Base-by-base conservation (phyloP, 202 grass and related monocot genomes). In the Saccharum hybrid region DNA sequence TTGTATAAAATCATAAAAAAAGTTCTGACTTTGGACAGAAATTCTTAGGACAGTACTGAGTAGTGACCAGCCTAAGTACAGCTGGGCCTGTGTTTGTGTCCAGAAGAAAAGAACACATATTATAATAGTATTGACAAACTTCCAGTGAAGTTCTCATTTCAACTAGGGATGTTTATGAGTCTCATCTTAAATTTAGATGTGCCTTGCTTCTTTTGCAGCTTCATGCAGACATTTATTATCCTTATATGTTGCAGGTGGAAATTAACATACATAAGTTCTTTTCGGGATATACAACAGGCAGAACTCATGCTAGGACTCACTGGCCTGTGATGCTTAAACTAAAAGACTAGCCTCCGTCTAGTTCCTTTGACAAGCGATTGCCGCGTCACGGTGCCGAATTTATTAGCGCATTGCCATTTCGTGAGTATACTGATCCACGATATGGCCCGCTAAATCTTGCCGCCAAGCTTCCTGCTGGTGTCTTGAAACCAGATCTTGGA, bases 251-350 rank as follows among this genome's bases (percentile, higher is more conserved):
- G 76, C 86, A 94, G 94, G 94, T 91, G 42, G 82, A 92, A 89
- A 89, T 97, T 86, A 97, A 97, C 22, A 97, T 94, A 34, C 81
- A 79, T 61, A 78, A 18, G 67, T 97, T 97, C 46, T 97, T 94
- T 61, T 42, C 5, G 37, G 94, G 92, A 78, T 94, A 94, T 86
- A 67, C 13, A n/a, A 21, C 42, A 39, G 92, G 94, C 45, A 74
- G 88, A 78, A 8, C n/a, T 64, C 88, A 97, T 72, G 5, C 18
- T 14, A 80, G 33, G 49, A 34, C 52, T 66, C 8, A 15, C 23
- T 97, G 94, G 92, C 94, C 92, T 42, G 81, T 89, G 81, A 92
- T 97, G 85, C 88, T 94, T 69, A 97, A 97, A 33, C 87, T 97
- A 15, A 93, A 93, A 84, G 92, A 97, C 67, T 94, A 92, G 94